phyloP scores from a whole-genome alignment of 306 rosid species.

The Vigna mungo region DNA sequence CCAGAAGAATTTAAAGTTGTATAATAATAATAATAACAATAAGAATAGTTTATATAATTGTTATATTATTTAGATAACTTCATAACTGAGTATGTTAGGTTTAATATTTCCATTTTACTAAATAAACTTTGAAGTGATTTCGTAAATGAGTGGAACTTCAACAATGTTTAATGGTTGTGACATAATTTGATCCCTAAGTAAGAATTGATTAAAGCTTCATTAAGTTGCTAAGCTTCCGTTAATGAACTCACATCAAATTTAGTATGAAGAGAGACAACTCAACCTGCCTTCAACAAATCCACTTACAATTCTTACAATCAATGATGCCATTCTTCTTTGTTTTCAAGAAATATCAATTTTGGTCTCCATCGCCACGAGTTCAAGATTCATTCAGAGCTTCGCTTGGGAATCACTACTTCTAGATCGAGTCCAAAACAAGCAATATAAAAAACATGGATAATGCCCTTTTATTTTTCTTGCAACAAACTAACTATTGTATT shows the following conservation, averaged over 20 bases:
- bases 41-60: too few species aligned
- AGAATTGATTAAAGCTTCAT: conserved; percentile 25
- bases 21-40: not conserved
- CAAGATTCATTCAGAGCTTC: conserved; percentile 50
- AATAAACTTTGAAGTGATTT: not conserved
- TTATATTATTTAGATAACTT: not conserved
- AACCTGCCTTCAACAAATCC: conserved; percentile 52
- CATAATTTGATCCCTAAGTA: not conserved
- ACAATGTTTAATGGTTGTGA: not conserved
- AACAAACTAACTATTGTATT: not conserved
- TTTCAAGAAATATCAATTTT: conserved; percentile 59
- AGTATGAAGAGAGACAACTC: conserved; percentile 42
- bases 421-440: conserved; percentile 79
- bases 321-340: conserved; percentile 66
- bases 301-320: conserved; percentile 53
- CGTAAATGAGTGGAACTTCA: not conserved
- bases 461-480: not conserved
- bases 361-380: conserved; percentile 47
- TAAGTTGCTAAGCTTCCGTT: conserved; percentile 34
- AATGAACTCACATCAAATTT: conserved; percentile 45
- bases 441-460: conserved; percentile 47
- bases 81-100: not conserved
- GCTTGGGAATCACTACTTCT: conserved; percentile 67
- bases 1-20: not conserved
- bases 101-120: not conserved